Base-by-base conservation (phyloP, 768 basidiomycete genomes). In the Rhodotorula diobovata region DNA sequence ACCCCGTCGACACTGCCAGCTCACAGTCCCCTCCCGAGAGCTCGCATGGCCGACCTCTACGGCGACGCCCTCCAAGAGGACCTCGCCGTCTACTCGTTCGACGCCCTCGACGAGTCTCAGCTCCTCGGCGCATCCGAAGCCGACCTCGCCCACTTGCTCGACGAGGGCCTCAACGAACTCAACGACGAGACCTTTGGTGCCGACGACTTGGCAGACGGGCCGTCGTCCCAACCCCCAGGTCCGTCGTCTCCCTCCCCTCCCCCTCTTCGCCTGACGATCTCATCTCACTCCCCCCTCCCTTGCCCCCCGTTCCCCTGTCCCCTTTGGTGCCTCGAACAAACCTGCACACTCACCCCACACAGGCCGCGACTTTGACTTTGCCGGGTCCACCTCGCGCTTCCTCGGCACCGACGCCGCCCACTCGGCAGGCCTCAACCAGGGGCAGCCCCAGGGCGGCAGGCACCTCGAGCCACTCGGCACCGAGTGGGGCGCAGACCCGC, bases 171-270 rank as follows among this genome's bases (percentile, higher is more conserved):
- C 67, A 93, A 97, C 83, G 93, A 94, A 76, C 80, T 94, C 76
- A 98, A 99, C 81, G 92, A 95, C 81, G 93, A 95, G 83, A 99
- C 96, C 5, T 99, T 99, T 82, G 96, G 94, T 41, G 32, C 30
- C 43, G 45, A n/a, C 41, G 41, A 43, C 41, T 43, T 18, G 41
- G 14, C 18, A 12, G 41, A 43, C 41, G 41, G 41, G 3, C 41
- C 41, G 14, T 12, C 41, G 8, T 12, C 18, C 41, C 41, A 43
- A 18, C 41, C 12, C 3, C 41, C 41, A 7, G 41, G 41, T 43
- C 14, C 41, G 41, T 43, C 41, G 51, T 45, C 54, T 1, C 45
- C 66, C 89, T 81, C 20, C n/a, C 15, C 28, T 28, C 43, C 14
- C 50, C 50, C 48, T n/a, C 50, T 18, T n/a, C n/a, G n/a, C 56